Evolutionary conservation across 2,329 filamentous ascomycete species (phyloP), one percentile per base, ranked within the genome.

Genomic region (Emergomyces pasteurianus): DNA sequence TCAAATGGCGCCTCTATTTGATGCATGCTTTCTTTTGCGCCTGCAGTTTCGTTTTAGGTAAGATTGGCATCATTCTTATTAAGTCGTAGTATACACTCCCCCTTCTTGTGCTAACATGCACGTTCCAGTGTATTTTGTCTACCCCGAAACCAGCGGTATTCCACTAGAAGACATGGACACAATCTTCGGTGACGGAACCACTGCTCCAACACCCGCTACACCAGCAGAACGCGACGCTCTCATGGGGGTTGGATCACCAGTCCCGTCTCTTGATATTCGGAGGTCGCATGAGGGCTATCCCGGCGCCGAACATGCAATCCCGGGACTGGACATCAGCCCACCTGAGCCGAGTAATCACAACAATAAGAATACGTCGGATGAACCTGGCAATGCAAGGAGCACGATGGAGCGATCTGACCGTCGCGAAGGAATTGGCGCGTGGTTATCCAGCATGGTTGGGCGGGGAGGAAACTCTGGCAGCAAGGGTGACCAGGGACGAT

Each of bases 21-120:
- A 80, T 99, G 18, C 94, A 99, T 74, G 94, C 94, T 1, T 96
- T 97, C 74, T 97, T 96, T 78, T 99, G 94, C 73, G 90, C 90
- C 59, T 85, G 87, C 65, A 96, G 90, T 82, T 96, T 99, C 72
- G 88, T 99, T 61, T 86, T 97, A 77, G 94, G 92, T 96, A 81
- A 83, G 89, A 9, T 53, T 26, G 23, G 34, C 21, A 16, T 49
- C 50, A 63, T 59, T 59, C 52, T 49, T n/a, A 40, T 42, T 58
- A 57, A 56, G 10, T 16, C 10, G 36, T 38, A 38, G 18, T 28
- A 38, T 42, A 36, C 18, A 9, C 47, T 8, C 21, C n/a, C 59
- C 28, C 8, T 56, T 23, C 31, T 16, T 0, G 38, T 62, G 28
- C 55, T 62, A 59, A 63, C 59, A 28, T 9, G 1, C 14, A 10